Conservation (phyloP, 2,329 filamentous ascomycete genomes). For the Akanthomyces dipterigenus region DNA sequence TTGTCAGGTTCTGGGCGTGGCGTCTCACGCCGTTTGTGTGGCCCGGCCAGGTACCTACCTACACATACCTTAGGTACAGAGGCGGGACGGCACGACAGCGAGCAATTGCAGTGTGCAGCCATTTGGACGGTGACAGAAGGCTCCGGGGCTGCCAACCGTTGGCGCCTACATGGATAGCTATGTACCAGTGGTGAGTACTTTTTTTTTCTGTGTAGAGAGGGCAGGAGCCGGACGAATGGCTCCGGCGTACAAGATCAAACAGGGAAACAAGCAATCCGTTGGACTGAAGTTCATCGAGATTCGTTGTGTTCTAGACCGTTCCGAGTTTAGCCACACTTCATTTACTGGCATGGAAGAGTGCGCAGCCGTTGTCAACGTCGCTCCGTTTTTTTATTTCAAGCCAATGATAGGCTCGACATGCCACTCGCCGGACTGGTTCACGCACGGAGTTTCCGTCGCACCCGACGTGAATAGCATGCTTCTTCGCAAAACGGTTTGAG, state of each 20-base stretch:
- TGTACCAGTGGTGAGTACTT: not conserved
- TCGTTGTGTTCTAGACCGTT: conserved; percentile 4
- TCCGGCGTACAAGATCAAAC: not conserved
- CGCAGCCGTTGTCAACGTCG: not conserved
- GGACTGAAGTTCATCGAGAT: conserved; percentile 4
- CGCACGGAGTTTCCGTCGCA: no score
- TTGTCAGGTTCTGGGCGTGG: not conserved
- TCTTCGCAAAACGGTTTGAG: no score
- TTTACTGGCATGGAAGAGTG: not conserved
- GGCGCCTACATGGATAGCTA: not conserved
- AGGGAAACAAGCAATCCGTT: not conserved
- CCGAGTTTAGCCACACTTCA: conserved; percentile 6
- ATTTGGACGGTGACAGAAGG: not conserved
- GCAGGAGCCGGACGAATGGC: not conserved
- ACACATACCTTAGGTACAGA: no score
- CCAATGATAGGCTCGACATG: not conserved
- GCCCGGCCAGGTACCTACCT: no score
- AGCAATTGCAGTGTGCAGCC: no score
- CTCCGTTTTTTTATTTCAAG: not conserved
- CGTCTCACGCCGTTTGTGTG: not conserved
- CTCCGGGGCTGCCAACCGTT: no score
- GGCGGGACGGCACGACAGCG: no score
- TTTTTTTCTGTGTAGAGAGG: not conserved
- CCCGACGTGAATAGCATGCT: no score
- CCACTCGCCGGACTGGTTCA: not conserved